These are phyloP conservation scores for Chrysochromulina tobinii DNA, from an alignment of 78 protist species.

Conservation along the genomic window DNA sequence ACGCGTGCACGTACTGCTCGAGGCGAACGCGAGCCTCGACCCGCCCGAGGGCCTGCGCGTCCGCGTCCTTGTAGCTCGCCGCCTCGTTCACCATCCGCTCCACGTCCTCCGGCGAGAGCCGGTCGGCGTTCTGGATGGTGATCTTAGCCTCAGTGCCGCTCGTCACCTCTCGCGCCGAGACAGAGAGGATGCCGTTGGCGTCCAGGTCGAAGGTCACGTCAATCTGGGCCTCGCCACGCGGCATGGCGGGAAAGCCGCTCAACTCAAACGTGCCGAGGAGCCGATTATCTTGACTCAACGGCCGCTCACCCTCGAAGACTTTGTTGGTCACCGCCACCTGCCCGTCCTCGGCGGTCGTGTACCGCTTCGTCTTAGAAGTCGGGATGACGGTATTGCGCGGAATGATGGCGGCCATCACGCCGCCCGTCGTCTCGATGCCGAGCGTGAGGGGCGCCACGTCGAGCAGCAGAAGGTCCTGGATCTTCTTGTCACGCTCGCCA, in stretches of 20 bases:
- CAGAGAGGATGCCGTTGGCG: conserved; percentile 31
- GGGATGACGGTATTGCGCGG: conserved; percentile 63
- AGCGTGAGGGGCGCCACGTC: conserved; percentile 66
- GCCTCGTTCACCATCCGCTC: conserved; percentile 37
- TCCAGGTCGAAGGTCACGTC: neutral
- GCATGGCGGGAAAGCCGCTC: conserved; percentile 3
- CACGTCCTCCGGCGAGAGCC: neutral
- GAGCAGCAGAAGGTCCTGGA: conserved; percentile 19
- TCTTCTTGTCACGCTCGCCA: neutral
- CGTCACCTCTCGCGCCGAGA: conserved; percentile 79
- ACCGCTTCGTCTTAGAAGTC: neutral
- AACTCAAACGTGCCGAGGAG: neutral
- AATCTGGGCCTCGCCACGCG: neutral
- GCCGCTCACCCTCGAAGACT: conserved; percentile 38
- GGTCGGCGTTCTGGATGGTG: conserved; percentile 63
- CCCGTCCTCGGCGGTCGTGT: neutral
- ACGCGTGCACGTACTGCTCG: conserved; percentile 23
- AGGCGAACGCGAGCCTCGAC: conserved; percentile 30
- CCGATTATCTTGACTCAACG: neutral
- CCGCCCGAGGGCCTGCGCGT: conserved; percentile 1
- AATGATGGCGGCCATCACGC: conserved; percentile 57
- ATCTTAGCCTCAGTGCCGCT: conserved; percentile 77
- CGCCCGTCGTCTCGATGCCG: conserved; percentile 70
- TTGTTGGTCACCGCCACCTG: neutral
- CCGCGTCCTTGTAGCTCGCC: conserved; percentile 39